Base-by-base conservation (phyloP, 2,329 filamentous ascomycete genomes). In the Colletotrichum sansevieriae region DNA sequence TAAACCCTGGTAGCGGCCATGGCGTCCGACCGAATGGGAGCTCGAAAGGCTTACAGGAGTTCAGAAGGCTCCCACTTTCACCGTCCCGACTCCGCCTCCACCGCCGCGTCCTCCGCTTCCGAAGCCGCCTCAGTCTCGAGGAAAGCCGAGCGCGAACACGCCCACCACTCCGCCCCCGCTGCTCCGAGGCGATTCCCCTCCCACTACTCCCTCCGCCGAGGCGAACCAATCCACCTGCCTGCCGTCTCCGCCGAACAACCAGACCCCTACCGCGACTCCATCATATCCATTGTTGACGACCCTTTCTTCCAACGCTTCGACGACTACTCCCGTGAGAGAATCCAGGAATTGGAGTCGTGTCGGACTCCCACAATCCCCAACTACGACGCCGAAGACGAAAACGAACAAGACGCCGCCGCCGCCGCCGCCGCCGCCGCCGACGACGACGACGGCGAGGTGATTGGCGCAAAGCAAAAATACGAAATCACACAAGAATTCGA, bases 201-300 rank as follows among this genome's bases (percentile, higher is more conserved):
- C 52, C 70, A 65, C 33, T 64, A 68, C 65, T 49, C 59, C 9
- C 41, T 65, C 61, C 65, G 46, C 72, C 71, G 70, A 72, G 44
- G 72, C 57, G 18, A 56, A 71, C 70, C 43, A 47, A 66, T n/a
- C 52, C 72, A 56, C 72, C 74, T 54, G 62, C 72, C 67, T 71
- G 39, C 18, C 9, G n/a, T 52, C 74, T 25, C 49, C 15, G 74
- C 76, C 71, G 76, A 76, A 47, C 70, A 73, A 9, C 65, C 70
- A 35, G 64, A 72, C 65, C 74, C 72, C 59, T 76, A 78, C 73
- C 81, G 84, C 69, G 83, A 84, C 72, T 88, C 85, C 18, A 78
- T 87, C 71, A 76, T 81, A 58, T 87, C 85, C 68, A 85, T 88
- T 70, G 78, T 85, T 74, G 84, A 88, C 81, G 85, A 87, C 71